These are phyloP conservation scores for Sesbania bispinosa DNA, from an alignment of 306 rosid species.

Conservation along the genomic window DNA sequence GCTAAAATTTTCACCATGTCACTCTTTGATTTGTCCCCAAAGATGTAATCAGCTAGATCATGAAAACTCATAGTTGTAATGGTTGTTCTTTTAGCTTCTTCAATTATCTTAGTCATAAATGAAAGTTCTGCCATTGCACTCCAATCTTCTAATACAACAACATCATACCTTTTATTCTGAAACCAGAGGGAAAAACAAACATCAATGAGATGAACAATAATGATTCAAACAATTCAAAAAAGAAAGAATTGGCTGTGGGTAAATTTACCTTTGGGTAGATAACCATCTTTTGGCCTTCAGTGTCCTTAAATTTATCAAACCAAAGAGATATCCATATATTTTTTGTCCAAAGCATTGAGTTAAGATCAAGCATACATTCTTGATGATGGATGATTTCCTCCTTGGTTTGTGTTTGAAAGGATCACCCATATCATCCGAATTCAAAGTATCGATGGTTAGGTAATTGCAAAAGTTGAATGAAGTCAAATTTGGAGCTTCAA, in stretches of 20 bases:
- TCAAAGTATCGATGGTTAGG: too few relatives aligned
- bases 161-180: background rate
- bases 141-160: background rate
- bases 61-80: background rate
- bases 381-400: background rate
- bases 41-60: background rate
- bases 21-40: background rate
- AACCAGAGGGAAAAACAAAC: too few relatives aligned
- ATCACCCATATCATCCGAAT: too few relatives aligned
- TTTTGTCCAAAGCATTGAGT: background rate
- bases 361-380: background rate
- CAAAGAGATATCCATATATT: background rate
- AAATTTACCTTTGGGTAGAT: background rate
- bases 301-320: background rate
- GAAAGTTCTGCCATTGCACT: background rate
- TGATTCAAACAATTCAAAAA: background rate
- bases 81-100: background rate
- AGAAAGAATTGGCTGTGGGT: background rate
- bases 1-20: background rate
- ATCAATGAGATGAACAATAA: background rate
- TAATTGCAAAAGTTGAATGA: background rate
- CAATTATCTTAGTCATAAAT: background rate
- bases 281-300: background rate
- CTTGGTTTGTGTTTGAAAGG: too few relatives aligned
- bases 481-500: conserved; percentile 9